These are phyloP conservation scores for Ogataea hybrid DNA, from an alignment of 1,139 yeast species.

Conservation along the genomic window DNA sequence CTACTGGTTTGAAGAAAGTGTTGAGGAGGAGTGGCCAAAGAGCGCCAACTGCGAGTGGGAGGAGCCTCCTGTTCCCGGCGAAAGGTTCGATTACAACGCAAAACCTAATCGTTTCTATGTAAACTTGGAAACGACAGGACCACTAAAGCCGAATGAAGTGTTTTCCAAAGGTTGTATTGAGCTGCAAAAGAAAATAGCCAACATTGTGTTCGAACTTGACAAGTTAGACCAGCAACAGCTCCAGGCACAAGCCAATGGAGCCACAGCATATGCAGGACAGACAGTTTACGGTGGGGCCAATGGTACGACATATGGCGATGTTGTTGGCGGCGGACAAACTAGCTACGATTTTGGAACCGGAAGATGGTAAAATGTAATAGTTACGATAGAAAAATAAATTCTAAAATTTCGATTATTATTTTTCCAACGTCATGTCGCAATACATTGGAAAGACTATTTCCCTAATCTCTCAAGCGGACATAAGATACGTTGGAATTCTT, in stretches of 20 bases:
- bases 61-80: conserved; percentile 90
- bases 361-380: conserved; percentile 28
- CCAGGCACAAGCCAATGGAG: conserved; percentile 35
- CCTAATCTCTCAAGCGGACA: conserved; percentile 82
- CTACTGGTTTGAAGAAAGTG: conserved; percentile 92
- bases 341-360: conserved; percentile 28
- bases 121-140: conserved; percentile 91
- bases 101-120: conserved; percentile 78
- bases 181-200: conserved; percentile 87
- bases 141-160: conserved; percentile 84
- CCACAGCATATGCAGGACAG: conserved; percentile 28
- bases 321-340: conserved; percentile 23
- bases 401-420: neutral
- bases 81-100: conserved; percentile 81
- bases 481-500: conserved; percentile 83
- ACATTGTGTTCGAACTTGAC: conserved; percentile 78
- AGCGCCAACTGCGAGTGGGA: conserved; percentile 92
- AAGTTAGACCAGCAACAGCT: conserved; percentile 41
- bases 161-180: conserved; percentile 80
- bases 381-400: conserved; percentile 4
- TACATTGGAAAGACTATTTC: conserved; percentile 81
- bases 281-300: conserved; percentile 39
- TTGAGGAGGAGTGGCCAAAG: conserved; percentile 90
- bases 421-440: conserved; percentile 26
- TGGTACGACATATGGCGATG: conserved; percentile 17